Conservation (phyloP, 352 stramenopile species). For the Globisporangium solare region DNA sequence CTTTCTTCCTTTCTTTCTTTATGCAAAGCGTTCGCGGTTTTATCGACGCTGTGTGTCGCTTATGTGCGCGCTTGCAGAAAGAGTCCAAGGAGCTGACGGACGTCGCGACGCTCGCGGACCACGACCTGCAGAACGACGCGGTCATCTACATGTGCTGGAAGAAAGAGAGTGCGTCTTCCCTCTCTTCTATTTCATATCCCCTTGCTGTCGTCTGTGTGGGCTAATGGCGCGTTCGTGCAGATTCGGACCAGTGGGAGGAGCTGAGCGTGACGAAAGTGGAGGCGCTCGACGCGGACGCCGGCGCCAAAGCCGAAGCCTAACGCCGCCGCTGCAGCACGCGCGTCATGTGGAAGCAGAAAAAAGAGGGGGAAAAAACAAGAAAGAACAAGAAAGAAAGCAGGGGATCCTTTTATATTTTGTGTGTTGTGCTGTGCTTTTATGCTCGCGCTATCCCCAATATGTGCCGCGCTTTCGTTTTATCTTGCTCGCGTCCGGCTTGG, state of each 20-base stretch:
- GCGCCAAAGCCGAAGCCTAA: constrained; percentile 22
- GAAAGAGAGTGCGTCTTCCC: constrained; percentile 67
- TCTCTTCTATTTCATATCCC: constrained; percentile 1
- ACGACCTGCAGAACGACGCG: constrained; percentile 80
- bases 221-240: constrained; percentile 17
- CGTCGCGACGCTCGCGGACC: constrained; percentile 70
- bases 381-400: too few species aligned
- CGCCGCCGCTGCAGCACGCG: too few species aligned
- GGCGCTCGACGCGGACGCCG: constrained; percentile 20
- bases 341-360: too few species aligned
- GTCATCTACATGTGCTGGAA: constrained; percentile 87
- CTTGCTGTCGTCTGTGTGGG: background rate
- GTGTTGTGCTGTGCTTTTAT: too few species aligned
- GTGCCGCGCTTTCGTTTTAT: too few species aligned
- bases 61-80: constrained; percentile 28
- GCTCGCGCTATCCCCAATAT: too few species aligned
- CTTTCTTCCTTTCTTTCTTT: too few species aligned
- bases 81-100: constrained; percentile 76
- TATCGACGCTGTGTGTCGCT: background rate
- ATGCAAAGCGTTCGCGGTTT: too few species aligned
- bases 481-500: too few species aligned
- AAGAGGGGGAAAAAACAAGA: too few species aligned
- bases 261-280: constrained; percentile 68
- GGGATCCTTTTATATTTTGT: too few species aligned
- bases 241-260: constrained; percentile 78